Conservation (phyloP, 306 rosid genomes). For the Mimosa pudica region DNA sequence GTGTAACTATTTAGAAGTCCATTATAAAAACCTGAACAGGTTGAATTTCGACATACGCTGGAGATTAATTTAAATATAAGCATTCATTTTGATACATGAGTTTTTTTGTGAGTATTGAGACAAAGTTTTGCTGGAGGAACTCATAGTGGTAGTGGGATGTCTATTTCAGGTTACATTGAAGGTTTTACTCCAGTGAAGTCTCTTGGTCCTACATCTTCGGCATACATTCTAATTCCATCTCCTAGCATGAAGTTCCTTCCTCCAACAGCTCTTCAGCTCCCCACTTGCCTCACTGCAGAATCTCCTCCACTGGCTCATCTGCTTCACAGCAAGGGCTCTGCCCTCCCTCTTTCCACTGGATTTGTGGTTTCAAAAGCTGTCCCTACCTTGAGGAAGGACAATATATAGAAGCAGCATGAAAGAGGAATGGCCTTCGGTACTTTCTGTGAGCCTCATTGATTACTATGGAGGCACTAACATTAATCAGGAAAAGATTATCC, state of each 20-base stretch:
- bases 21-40: background rate
- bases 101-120: constrained; percentile 30
- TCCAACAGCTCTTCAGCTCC: constrained; percentile 86
- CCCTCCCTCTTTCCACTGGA: constrained; percentile 92
- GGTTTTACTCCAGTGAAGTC: constrained; percentile 98
- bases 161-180: constrained; percentile 64
- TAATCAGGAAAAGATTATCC: constrained; percentile 65
- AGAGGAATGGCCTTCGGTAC: constrained; percentile 95
- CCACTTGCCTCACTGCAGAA: constrained; percentile 97
- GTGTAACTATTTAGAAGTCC: constrained; percentile 12
- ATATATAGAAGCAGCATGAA: constrained; percentile 67
- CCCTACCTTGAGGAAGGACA: constrained; percentile 84
- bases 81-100: constrained; percentile 31
- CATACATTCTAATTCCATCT: constrained; percentile 86
- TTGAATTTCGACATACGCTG: constrained; percentile 12
- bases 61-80: constrained; percentile 5
- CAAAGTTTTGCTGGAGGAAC: constrained; percentile 47
- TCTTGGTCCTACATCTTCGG: constrained; percentile 83
- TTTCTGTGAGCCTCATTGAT: constrained; percentile 86
- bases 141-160: constrained; percentile 50
- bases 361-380: constrained; percentile 93
- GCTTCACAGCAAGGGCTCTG: constrained; percentile 97
- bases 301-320: constrained; percentile 97
- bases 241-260: constrained; percentile 98
- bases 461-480: constrained; percentile 78